phyloP scores from a whole-genome alignment of 768 basidiomycete genomes.

The Phaffia australis region DNA sequence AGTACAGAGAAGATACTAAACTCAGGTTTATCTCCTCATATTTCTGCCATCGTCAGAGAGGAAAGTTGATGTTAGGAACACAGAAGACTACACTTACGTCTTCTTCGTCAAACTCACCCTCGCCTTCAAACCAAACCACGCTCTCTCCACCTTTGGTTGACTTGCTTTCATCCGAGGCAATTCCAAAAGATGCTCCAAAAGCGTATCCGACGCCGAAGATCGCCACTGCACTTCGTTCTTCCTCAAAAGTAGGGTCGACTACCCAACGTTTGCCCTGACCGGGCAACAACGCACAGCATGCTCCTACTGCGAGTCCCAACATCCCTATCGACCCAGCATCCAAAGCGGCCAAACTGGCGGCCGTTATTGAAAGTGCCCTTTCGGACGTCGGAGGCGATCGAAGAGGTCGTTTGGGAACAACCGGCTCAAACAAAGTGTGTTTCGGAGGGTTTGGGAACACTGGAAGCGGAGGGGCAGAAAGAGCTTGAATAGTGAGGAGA shows the following conservation, averaged over 20 bases:
- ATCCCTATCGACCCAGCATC: slow-evolving; percentile 18
- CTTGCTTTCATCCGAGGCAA: neutral
- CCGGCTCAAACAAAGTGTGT: neutral
- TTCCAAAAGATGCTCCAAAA: slow-evolving; percentile 15
- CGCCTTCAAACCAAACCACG: slow-evolving; percentile 22
- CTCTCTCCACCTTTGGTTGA: slow-evolving; percentile 14
- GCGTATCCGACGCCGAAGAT: slow-evolving; percentile 18
- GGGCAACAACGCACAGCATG: slow-evolving; percentile 1
- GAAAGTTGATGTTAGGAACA: neutral
- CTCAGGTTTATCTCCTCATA: neutral
- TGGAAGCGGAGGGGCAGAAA: slow-evolving; percentile 37
- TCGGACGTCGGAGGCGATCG: slow-evolving; percentile 27
- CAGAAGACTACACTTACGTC: slow-evolving; percentile 18
- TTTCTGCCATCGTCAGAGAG: neutral
- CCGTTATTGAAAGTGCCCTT: slow-evolving; percentile 44
- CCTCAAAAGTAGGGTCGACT: slow-evolving; percentile 22
- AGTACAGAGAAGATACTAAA: neutral
- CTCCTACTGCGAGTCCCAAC: slow-evolving; percentile 17
- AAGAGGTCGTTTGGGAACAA: slow-evolving; percentile 17
- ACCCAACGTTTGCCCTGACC: slow-evolving; percentile 1
- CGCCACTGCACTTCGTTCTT: slow-evolving; percentile 9
- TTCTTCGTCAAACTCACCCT: slow-evolving; percentile 16
- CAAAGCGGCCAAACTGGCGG: slow-evolving; percentile 38
- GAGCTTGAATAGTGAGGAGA: slow-evolving; percentile 64
- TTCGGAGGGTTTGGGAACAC: slow-evolving; percentile 10